Percentiles rank a stretch among this genome's conserved stretches.
Evolutionary conservation across 2,329 filamentous ascomycete genomes (phyloP).

Genomic region (Aphanocladium album): DNA sequence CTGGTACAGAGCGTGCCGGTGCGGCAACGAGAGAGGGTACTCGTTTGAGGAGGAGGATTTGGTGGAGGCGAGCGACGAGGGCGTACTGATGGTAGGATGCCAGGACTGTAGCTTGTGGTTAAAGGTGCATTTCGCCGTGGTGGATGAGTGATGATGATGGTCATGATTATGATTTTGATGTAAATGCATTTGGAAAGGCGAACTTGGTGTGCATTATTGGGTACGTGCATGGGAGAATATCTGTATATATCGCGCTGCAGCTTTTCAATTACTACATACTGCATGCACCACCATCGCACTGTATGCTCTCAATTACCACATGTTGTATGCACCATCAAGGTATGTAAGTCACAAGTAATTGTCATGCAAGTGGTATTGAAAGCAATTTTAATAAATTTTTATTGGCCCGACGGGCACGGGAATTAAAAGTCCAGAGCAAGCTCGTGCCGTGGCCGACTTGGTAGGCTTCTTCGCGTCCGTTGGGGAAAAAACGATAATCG

Average conservation of each 20-base stretch:
- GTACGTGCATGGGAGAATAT: too few species aligned
- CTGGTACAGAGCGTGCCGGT: conserved; percentile 58
- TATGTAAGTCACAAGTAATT: too few species aligned
- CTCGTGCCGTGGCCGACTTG: conserved; percentile 46
- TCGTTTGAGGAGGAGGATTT: conserved; percentile 54
- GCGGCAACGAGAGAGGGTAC: conserved; percentile 58
- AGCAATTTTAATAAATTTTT: conserved; percentile 47
- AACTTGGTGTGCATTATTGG: neutral
- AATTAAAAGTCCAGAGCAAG: conserved; percentile 50
- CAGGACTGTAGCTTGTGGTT: conserved; percentile 63
- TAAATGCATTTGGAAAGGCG: neutral
- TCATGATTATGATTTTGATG: conserved; percentile 9
- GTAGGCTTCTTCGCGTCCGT: conserved; percentile 35
- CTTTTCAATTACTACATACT: too few species aligned
- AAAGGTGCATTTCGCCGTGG: conserved; percentile 57
- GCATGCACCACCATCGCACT: too few species aligned
- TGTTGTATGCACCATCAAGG: too few species aligned
- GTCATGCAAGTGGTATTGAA: conserved; percentile 9
- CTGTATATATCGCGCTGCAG: too few species aligned
- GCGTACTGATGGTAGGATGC: conserved; percentile 60
- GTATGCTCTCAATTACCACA: too few species aligned
- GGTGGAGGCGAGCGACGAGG: conserved; percentile 51
- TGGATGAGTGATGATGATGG: conserved; percentile 30
- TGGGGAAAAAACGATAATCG: conserved; percentile 27
- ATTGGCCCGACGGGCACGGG: conserved; percentile 52